Percentiles rank a stretch among this genome's conserved stretches.
Evolutionary conservation across 257 asterid species (phyloP).

Genomic region (Primulina eburnea): DNA sequence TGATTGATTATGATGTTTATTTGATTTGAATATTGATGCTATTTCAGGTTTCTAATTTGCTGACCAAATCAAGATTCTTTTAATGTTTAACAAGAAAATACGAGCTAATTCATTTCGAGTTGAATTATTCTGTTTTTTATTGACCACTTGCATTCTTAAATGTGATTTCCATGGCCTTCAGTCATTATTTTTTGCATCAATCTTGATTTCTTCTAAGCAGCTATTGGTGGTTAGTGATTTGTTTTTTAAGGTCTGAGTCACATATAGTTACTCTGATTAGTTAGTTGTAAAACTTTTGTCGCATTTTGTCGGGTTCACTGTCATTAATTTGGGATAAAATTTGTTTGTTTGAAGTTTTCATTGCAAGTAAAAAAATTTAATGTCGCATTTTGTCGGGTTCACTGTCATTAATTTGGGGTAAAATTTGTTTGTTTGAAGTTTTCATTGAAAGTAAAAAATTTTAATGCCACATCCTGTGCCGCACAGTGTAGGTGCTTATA

Average conservation of each 20-base stretch:
- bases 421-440: neutral
- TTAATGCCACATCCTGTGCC: neutral
- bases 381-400: constrained; percentile 20
- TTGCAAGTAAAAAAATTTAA: neutral
- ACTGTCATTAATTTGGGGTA: neutral
- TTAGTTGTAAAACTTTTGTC: constrained; percentile 17
- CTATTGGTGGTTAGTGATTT: constrained; percentile 9
- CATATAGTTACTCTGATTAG: constrained; percentile 2
- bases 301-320: constrained; percentile 17
- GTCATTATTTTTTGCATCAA: neutral
- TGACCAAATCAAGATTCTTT: neutral
- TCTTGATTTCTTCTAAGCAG: neutral
- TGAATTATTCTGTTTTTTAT: neutral
- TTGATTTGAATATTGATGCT: neutral
- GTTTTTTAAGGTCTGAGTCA: neutral
- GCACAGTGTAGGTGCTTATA: constrained; percentile 15
- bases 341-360: constrained; percentile 1
- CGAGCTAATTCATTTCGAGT: neutral
- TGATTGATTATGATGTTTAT: neutral
- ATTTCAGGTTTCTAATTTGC: constrained; percentile 1
- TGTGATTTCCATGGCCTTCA: constrained; percentile 7
- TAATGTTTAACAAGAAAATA: neutral
- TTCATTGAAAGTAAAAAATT: constrained; percentile 1
- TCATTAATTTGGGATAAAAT: neutral
- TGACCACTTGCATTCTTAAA: neutral